Percentiles rank a stretch among this genome's conserved stretches.
Conservation (phyloP, 768 basidiomycete species). For the Mrakia hoshinonis region DNA sequence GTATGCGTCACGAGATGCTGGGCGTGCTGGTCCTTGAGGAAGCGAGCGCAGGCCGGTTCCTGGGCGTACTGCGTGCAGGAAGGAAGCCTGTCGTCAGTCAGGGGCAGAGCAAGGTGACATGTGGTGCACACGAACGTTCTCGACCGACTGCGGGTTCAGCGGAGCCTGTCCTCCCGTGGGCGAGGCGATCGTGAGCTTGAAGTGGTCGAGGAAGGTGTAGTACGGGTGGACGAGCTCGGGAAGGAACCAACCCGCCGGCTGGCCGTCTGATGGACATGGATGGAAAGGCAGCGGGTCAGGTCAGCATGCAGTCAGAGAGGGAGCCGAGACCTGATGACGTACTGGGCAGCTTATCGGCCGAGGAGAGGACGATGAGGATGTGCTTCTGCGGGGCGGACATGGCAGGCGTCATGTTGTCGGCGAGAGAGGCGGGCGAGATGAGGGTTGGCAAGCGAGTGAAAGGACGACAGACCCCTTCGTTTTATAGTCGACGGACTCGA, state of each 20-base stretch:
- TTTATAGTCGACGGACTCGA: no score
- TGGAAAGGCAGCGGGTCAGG: no score
- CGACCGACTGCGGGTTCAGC: conserved; percentile 46
- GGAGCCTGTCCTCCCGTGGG: conserved; percentile 58
- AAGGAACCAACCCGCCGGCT: not conserved
- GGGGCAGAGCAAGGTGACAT: no score
- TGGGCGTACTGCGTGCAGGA: not conserved
- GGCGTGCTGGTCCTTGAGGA: conserved; percentile 74
- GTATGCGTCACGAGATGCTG: conserved; percentile 75
- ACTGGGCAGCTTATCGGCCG: conserved; percentile 50
- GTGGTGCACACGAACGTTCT: conserved; percentile 37
- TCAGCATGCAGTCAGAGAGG: not conserved
- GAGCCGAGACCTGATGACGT: not conserved
- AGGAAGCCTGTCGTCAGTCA: no score
- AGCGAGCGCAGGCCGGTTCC: conserved; percentile 55
- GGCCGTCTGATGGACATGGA: not conserved
- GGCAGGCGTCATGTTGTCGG: no score
- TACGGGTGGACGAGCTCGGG: conserved; percentile 57
- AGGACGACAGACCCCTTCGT: no score
- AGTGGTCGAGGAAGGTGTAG: conserved; percentile 47
- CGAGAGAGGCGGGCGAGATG: no score
- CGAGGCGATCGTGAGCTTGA: conserved; percentile 51
- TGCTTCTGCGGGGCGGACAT: conserved; percentile 7
- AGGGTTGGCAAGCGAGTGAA: no score
- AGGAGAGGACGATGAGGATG: conserved; percentile 68